Evolutionary conservation across 495 filamentous ascomycete species (phyloP), one percentile per base, ranked within the genome.

Genomic region (Talaromyces liani): DNA sequence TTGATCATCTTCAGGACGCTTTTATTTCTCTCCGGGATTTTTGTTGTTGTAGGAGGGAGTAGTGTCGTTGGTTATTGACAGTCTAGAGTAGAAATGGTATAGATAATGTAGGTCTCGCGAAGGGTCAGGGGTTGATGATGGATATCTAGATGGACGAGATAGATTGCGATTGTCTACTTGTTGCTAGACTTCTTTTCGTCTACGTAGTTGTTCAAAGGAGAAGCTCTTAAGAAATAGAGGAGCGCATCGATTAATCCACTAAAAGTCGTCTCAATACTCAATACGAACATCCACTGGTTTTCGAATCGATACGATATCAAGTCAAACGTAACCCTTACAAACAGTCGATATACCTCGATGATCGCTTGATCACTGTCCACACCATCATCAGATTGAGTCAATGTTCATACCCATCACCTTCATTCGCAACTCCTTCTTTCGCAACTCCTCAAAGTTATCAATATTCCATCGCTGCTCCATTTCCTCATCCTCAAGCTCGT

Each of bases 401-500:
- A 49, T 8, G 2, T 20, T n/a, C 45, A 49, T 27, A 27, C 27
- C 27, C 27, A 27, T 27, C 27, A 3, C 27, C 27, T 27, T 27
- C 27, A 27, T 5, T 31, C 29, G 29, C 29, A 31, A 31, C 29
- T 31, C 45, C 45, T 24, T 31, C 18, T 36, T 59, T 22, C 18
- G 29, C 18, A 18, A 16, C 18, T 60, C 34, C n/a, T 3, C 47
- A 36, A 33, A 59, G n/a, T 36, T 60, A 6, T n/a, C 41, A 16
- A 64, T 34, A 16, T 24, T 14, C 41, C 18, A 12, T 1, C 58
- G 53, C 10, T 55, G 66, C 10, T 12, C 53, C 1, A 36, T 20
- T 2, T 65, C 55, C 24, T 61, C 62, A 8, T 25, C 8, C 14
- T 58, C 63, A 6, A 74, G 6, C 0, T 27, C 47, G 0, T 58